Evolutionary conservation across 345 rosid genomes (phyloP).

Genomic region (Arabis hirsuta): DNA sequence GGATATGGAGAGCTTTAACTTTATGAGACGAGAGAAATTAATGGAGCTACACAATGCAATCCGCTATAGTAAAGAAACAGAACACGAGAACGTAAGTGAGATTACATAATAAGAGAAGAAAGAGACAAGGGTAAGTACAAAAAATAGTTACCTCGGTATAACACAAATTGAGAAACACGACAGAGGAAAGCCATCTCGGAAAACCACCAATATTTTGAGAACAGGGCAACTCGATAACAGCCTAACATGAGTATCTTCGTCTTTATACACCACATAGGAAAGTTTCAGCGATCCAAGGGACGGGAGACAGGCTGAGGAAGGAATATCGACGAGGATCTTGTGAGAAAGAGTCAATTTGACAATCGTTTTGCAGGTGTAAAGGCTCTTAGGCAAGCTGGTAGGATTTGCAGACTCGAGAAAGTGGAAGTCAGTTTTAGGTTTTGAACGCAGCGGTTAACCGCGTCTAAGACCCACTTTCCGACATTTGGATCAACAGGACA

Average conservation of each 20-base stretch:
- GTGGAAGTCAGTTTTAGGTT: not conserved
- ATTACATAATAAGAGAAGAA: not conserved
- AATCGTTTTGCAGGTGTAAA: not conserved
- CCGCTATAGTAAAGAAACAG: not conserved
- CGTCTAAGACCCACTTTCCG: not conserved
- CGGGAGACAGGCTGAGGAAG: not conserved
- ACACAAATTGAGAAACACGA: not conserved
- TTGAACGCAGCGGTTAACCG: not conserved
- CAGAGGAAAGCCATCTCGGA: conserved; percentile 2
- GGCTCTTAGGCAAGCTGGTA: not conserved
- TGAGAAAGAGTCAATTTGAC: not conserved
- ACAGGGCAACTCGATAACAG: conserved; percentile 24
- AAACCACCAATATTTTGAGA: not conserved
- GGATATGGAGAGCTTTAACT: not conserved
- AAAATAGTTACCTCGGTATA: not conserved
- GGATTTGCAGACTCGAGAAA: too few species aligned
- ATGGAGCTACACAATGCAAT: not conserved
- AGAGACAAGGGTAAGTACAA: too few species aligned
- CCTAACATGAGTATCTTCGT: conserved; percentile 19
- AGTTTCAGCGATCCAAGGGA: not conserved
- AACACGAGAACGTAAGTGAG: not conserved
- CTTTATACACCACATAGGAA: not conserved
- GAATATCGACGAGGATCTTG: conserved; percentile 4
- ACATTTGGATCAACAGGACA: not conserved
- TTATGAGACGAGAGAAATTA: conserved; percentile 7